A percentile compares a stretch with the other conserved stretches of the same genome.
Evolutionary conservation across 305 asterid genomes (phyloP).

Genomic region (Withania somnifera): DNA sequence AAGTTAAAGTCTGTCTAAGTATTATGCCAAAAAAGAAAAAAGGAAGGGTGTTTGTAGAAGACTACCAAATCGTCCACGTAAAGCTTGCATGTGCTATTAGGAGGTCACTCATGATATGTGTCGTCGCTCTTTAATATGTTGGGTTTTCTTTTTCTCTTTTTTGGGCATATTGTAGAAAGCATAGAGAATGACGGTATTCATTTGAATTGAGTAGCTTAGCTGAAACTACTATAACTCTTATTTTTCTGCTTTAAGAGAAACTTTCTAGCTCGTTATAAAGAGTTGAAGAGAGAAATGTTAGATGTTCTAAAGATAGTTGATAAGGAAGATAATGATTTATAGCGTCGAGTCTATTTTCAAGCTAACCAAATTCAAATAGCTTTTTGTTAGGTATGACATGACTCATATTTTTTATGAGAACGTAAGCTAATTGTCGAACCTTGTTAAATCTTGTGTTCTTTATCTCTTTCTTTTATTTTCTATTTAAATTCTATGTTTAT

Average conservation of each 20-base stretch:
- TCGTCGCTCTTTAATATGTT: background rate
- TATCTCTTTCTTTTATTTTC: no score
- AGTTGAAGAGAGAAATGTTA: background rate
- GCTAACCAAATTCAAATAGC: background rate
- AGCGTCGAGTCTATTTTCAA: background rate
- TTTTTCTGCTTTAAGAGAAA: background rate
- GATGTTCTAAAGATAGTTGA: background rate
- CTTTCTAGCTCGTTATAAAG: background rate
- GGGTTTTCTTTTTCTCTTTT: background rate
- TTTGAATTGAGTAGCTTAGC: background rate
- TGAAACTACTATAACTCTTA: background rate
- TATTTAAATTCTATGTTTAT: no score
- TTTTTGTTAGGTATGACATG: no score
- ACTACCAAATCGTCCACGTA: background rate
- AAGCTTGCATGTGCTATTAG: background rate
- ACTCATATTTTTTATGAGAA: no score
- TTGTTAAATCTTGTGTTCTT: no score
- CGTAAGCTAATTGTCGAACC: no score
- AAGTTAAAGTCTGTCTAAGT: background rate
- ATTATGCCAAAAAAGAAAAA: background rate
- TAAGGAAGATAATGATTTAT: background rate
- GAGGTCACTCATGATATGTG: background rate
- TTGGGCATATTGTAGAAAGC: background rate
- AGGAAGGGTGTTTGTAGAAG: background rate
- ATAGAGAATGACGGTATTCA: background rate